Percentiles rank a stretch among this genome's conserved stretches.
These are phyloP conservation scores for Calonectria pteridis DNA, from an alignment of 2,329 filamentous ascomycete species.

Conservation along the genomic window DNA sequence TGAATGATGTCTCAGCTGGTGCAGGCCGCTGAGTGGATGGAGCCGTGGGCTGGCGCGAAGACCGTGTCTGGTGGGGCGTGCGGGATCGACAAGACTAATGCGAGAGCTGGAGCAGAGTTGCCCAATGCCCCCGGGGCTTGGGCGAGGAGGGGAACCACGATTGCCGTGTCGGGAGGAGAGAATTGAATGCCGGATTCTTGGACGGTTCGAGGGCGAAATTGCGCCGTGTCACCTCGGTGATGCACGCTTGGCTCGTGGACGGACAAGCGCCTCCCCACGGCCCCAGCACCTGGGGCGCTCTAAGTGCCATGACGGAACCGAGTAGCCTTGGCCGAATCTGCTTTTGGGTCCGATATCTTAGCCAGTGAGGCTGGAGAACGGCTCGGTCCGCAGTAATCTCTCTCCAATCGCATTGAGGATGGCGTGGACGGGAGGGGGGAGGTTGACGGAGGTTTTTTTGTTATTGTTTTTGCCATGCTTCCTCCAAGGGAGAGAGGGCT, in stretches of 20 bases:
- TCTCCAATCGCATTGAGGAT: constrained; percentile 6
- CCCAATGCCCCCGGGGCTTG: neutral
- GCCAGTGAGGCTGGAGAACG: constrained; percentile 17
- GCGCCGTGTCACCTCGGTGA: neutral
- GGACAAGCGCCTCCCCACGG: constrained; percentile 7
- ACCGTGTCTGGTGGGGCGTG: constrained; percentile 11
- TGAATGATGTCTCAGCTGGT: constrained; percentile 32
- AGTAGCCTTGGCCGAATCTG: neutral
- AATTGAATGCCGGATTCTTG: neutral
- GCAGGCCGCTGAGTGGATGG: neutral
- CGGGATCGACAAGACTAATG: constrained; percentile 33
- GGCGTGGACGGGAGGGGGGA: neutral
- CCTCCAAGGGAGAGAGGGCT: neutral
- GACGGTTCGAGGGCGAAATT: constrained; percentile 5
- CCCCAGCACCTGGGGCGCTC: neutral
- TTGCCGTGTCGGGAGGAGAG: constrained; percentile 15
- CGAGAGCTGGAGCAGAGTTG: neutral
- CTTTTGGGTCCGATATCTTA: constrained; percentile 6
- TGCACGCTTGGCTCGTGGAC: neutral
- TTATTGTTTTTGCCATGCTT: neutral
- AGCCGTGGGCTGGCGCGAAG: neutral
- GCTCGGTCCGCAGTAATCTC: constrained; percentile 25
- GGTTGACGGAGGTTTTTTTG: neutral
- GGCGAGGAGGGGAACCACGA: neutral
- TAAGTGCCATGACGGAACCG: neutral